Conservation (phyloP, 75 land plant genomes). For the Azolla pinnata region DNA sequence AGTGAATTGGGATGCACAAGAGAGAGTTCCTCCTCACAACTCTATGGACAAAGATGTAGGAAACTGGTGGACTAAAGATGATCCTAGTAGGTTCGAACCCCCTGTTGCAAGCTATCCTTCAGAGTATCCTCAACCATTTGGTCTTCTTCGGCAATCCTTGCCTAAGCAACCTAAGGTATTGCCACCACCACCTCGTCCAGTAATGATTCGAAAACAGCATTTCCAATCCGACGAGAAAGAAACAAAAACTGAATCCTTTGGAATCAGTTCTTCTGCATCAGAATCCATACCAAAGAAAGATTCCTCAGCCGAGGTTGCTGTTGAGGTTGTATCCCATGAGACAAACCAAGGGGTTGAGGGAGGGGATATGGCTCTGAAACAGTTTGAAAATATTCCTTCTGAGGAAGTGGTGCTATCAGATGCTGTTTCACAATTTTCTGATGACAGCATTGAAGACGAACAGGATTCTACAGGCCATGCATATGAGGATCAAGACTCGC, state of each 20-base stretch:
- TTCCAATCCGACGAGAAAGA: neutral
- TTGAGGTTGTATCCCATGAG: no score
- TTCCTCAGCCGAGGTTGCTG: no score
- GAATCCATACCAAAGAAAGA: no score
- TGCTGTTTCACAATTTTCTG: conserved; percentile 2
- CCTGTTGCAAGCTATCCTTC: conserved; percentile 15
- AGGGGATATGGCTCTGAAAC: no score
- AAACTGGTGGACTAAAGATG: conserved; percentile 34
- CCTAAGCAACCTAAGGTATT: conserved; percentile 79
- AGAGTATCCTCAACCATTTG: conserved; percentile 47
- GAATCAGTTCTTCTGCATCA: no score
- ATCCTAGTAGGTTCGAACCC: conserved; percentile 1
- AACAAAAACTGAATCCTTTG: no score
- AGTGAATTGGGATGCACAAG: no score
- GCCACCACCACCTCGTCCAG: conserved; percentile 28
- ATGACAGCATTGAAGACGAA: neutral
- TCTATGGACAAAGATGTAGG: conserved; percentile 49
- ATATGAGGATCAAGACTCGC: neutral
- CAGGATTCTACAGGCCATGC: no score
- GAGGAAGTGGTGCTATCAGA: conserved; percentile 1
- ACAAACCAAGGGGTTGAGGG: no score
- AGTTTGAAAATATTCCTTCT: neutral
- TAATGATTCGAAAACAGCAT: neutral
- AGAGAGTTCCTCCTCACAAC: no score
- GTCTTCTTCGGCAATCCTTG: conserved; percentile 57